Base-by-base conservation (phyloP, 768 basidiomycete species). In the Saitozyma podzolica region DNA sequence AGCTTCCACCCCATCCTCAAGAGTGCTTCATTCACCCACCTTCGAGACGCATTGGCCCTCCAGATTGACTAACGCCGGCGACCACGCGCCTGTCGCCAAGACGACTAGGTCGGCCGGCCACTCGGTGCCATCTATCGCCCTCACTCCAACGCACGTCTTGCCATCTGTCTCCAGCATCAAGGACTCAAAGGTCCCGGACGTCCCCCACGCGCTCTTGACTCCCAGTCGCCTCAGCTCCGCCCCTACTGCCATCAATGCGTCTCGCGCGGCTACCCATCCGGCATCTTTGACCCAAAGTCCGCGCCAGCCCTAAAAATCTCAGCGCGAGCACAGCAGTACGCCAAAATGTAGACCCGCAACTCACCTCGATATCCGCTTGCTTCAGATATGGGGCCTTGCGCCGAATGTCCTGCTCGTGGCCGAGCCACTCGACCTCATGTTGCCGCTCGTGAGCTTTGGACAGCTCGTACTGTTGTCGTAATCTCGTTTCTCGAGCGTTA, bases 11-110 rank as follows among this genome's bases (percentile, higher is more conserved):
- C 29, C 29, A 2, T 29, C 29, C 29, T 29, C 29, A 29, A 29
- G 29, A 29, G 29, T 29, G 29, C 29, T 29, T 29, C 29, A 29
- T 29, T 29, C 5, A 29, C 29, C 5, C 29, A 29, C 29, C 29
- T 29, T 29, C 29, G 29, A 29, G 29, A 29, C 62, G 64, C 78
- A 80, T 58, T 80, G 78, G 3, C 68, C 76, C 49, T 77, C 45
- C 6, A 80, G 65, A 59, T 78, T 73, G 9, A 80, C 50, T 11
- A 78, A 51, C 3, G 51, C 62, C 9, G 75, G 77, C 10, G 65
- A 73, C 78, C 77, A 78, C 5, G 78, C 78, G 40, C 78, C 78
- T 3, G 75, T 64, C 9, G 75, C 75, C 41, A 80, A 54, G 10
- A 80, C 65, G 10, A 78, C 76, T 45, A 72, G 43, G 56, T 78